These are phyloP conservation scores for Aspergillus campestris DNA, from an alignment of 495 filamentous ascomycete genomes.

Conservation along the genomic window DNA sequence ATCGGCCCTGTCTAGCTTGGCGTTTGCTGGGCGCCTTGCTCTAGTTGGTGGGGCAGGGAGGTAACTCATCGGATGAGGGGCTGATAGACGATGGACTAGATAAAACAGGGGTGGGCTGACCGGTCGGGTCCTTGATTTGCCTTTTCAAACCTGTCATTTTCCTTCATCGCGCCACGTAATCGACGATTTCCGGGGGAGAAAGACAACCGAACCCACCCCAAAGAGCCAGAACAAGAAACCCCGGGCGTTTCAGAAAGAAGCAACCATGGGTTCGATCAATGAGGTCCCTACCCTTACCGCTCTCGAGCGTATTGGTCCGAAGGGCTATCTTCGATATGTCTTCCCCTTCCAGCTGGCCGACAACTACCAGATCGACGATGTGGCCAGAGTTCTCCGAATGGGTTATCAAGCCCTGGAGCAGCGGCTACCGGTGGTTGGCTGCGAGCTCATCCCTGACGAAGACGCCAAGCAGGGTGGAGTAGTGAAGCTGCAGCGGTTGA, in stretches of 20 bases:
- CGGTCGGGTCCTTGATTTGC: too few relatives aligned
- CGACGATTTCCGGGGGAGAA: too few relatives aligned
- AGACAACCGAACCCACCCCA: too few relatives aligned
- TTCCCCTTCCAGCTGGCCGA: constrained; percentile 20
- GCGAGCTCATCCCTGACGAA: constrained; percentile 23
- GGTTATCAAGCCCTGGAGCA: constrained; percentile 19
- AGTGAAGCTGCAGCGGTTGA: constrained; percentile 14
- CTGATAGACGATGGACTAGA: too few relatives aligned
- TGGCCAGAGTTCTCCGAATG: constrained; percentile 14
- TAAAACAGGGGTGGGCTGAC: too few relatives aligned
- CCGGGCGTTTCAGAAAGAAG: not conserved
- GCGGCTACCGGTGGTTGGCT: constrained; percentile 19
- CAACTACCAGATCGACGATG: constrained; percentile 17
- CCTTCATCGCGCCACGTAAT: too few relatives aligned
- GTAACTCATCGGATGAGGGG: too few relatives aligned
- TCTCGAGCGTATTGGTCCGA: constrained; percentile 27
- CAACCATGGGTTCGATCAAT: constrained; percentile 7
- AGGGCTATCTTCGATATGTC: constrained; percentile 24
- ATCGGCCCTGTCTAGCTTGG: too few relatives aligned
- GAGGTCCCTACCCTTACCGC: constrained; percentile 16
- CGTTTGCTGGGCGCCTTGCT: too few relatives aligned
- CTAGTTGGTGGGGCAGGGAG: too few relatives aligned
- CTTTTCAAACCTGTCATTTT: too few relatives aligned
- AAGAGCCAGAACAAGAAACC: too few relatives aligned
- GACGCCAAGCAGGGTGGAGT: constrained; percentile 20